A percentile compares a stretch with the other conserved stretches of the same genome.
Conservation (phyloP, 2,329 filamentous ascomycete species). For the Aspergillus sergii region DNA sequence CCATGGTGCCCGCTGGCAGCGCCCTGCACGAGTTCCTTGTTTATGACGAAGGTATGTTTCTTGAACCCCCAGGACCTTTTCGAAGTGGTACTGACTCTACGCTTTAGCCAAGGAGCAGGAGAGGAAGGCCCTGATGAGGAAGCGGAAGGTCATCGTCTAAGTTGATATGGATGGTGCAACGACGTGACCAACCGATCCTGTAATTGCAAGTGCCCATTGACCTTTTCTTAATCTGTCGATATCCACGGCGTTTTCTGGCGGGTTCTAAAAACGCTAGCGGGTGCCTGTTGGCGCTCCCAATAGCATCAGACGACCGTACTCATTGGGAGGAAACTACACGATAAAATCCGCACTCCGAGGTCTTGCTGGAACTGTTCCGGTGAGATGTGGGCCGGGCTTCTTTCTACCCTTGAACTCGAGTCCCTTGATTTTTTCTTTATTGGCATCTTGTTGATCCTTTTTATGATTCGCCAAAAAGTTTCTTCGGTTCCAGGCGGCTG, state of each 20-base stretch:
- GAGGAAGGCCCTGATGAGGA: constrained; percentile 67
- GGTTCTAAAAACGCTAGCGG: constrained; percentile 39
- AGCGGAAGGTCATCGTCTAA: constrained; percentile 52
- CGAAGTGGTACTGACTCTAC: constrained; percentile 14
- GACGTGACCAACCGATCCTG: constrained; percentile 25
- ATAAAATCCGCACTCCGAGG: background rate
- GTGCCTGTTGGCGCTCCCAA: constrained; percentile 15
- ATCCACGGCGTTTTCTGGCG: constrained; percentile 46
- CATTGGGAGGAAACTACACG: background rate
- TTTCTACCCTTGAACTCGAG: background rate
- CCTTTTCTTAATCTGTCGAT: constrained; percentile 37
- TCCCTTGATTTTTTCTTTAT: constrained; percentile 9
- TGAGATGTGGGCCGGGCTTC: background rate
- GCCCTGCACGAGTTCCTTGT: constrained; percentile 91
- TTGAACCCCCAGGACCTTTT: background rate
- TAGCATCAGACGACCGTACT: constrained; percentile 5
- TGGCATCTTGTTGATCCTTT: constrained; percentile 15
- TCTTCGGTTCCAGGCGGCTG: constrained; percentile 12
- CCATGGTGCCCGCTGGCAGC: constrained; percentile 90
- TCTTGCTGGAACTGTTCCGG: background rate
- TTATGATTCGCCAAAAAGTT: constrained; percentile 20
- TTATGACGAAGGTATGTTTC: constrained; percentile 72
- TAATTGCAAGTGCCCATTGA: constrained; percentile 26
- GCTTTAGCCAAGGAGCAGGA: constrained; percentile 66
- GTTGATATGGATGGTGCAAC: constrained; percentile 19